A percentile compares a stretch with the other conserved stretches of the same genome.
phyloP scores from a whole-genome alignment of 495 filamentous ascomycete species.

The Jackrogersella minutella region DNA sequence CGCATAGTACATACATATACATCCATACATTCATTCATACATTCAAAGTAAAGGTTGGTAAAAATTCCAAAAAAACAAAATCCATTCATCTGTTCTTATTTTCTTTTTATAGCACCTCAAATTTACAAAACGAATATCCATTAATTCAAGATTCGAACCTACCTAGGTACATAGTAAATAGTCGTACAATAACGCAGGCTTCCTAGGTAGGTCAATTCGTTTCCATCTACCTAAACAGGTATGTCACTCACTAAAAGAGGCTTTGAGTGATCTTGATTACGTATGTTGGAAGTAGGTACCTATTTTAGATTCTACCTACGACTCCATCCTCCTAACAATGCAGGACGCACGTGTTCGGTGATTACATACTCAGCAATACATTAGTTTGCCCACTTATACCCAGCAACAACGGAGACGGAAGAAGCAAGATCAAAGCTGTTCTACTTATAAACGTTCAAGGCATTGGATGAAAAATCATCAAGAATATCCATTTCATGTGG shows the following conservation, averaged over 20 bases:
- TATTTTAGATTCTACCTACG: neutral
- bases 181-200: conserved; percentile 34
- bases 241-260: too few species aligned
- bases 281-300: neutral
- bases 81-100: neutral
- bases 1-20: too few species aligned
- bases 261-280: neutral
- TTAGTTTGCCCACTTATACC: conserved; percentile 4
- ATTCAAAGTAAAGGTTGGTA: conserved; percentile 17
- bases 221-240: too few species aligned
- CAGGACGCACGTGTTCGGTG: neutral
- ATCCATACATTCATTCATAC: too few species aligned
- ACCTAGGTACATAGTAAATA: conserved; percentile 9
- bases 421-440: neutral
- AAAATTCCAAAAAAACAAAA: too few species aligned
- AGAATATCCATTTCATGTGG: too few species aligned
- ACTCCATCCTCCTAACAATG: neutral
- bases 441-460: conserved; percentile 12
- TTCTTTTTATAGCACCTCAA: neutral
- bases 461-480: too few species aligned
- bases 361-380: neutral
- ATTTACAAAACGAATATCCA: too few species aligned
- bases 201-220: neutral
- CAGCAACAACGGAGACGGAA: neutral
- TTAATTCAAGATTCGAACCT: neutral